phyloP scores from a whole-genome alignment of 257 asterid genomes.

The Nicotiana noctiflora region DNA sequence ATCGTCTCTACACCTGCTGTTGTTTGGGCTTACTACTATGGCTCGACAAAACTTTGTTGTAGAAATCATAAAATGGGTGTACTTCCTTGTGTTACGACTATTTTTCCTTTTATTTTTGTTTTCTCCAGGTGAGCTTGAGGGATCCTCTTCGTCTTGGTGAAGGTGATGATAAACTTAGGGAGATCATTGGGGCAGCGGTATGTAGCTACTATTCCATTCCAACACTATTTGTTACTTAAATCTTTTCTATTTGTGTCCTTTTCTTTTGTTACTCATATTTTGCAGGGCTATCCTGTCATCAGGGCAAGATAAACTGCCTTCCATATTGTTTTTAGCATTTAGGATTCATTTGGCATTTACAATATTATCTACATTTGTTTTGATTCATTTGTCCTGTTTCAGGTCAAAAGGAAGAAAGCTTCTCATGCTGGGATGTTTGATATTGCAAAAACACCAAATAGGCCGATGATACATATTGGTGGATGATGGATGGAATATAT shows the following conservation, averaged over 20 bases:
- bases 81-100: not conserved
- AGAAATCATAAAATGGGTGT: not conserved
- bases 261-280: not conserved
- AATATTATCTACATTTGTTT: not conserved
- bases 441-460: constrained; percentile 84
- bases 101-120: not conserved
- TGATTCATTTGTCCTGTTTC: constrained; percentile 7
- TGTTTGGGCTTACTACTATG: not conserved
- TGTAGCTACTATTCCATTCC: not conserved
- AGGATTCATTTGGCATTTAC: not conserved
- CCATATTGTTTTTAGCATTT: not conserved
- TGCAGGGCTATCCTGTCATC: not conserved
- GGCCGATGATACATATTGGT: constrained; percentile 98
- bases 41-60: not conserved
- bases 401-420: constrained; percentile 92
- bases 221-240: not conserved
- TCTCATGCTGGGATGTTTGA: constrained; percentile 97
- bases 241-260: not conserved
- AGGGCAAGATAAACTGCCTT: not conserved
- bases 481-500: constrained; percentile 34
- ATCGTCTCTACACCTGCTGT: not conserved
- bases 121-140: constrained; percentile 84
- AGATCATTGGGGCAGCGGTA: constrained; percentile 82
- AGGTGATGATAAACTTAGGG: constrained; percentile 66
- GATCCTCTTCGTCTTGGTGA: constrained; percentile 81